These are phyloP conservation scores for Lachancea mirantina DNA, from an alignment of 805 yeast species.

Conservation along the genomic window DNA sequence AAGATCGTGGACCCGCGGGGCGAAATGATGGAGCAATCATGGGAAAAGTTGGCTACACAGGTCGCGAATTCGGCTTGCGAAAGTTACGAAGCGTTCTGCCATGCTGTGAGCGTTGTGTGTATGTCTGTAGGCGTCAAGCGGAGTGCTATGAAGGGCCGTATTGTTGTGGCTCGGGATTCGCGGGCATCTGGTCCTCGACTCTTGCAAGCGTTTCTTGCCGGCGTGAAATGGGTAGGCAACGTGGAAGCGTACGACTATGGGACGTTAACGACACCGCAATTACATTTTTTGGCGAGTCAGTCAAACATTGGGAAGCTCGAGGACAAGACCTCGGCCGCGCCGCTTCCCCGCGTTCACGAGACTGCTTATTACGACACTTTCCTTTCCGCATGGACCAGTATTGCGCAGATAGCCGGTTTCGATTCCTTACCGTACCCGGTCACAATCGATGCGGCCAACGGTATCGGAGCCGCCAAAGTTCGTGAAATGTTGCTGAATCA, in stretches of 20 bases:
- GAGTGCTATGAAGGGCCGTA: slow-evolving; percentile 36
- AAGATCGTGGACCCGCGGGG: slow-evolving; percentile 93
- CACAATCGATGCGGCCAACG: slow-evolving; percentile 88
- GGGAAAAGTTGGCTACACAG: slow-evolving; percentile 79
- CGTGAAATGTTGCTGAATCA: slow-evolving; percentile 36
- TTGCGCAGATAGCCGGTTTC: slow-evolving; percentile 14
- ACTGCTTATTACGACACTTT: slow-evolving; percentile 65
- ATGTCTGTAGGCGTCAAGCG: no score
- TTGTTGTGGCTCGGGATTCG: slow-evolving; percentile 79
- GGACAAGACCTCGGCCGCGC: no score
- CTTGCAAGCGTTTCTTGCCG: slow-evolving; percentile 38
- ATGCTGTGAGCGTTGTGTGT: no score
- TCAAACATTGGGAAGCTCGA: slow-evolving; percentile 43
- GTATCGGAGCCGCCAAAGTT: slow-evolving; percentile 86
- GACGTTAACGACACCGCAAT: slow-evolving; percentile 84
- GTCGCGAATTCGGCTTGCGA: slow-evolving; percentile 59
- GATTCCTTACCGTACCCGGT: slow-evolving; percentile 30
- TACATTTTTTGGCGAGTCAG: slow-evolving; percentile 77
- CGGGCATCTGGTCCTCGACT: slow-evolving; percentile 66
- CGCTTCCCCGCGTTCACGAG: slow-evolving; percentile 50
- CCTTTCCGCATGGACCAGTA: slow-evolving; percentile 31
- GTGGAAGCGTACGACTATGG: slow-evolving; percentile 51
- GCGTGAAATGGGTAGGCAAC: slow-evolving; percentile 56
- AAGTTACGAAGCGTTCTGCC: slow-evolving; percentile 39
- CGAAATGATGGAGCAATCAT: slow-evolving; percentile 71